Conservation (phyloP, 2,329 filamentous ascomycete species). For the Podosphaera xanthii region DNA sequence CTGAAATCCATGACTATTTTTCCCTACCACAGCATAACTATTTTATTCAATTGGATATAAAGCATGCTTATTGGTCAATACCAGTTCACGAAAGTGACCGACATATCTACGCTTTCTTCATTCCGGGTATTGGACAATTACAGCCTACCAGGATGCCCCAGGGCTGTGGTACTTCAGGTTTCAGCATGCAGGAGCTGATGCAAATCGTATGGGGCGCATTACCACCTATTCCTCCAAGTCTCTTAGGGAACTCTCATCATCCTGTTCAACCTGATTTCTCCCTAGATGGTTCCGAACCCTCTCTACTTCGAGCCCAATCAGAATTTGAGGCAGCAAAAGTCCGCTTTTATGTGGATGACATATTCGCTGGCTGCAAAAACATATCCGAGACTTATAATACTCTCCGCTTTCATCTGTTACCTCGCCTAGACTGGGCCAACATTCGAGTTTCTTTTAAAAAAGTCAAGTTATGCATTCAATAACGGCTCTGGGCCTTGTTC, state of each 20-base stretch:
- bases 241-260: neutral
- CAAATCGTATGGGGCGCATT: neutral
- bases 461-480: neutral
- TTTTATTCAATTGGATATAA: constrained; percentile 1
- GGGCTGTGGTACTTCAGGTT: neutral
- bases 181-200: constrained; percentile 1
- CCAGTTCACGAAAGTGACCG: neutral
- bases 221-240: too few relatives aligned
- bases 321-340: neutral
- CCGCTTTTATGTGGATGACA: neutral
- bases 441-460: neutral
- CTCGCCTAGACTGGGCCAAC: neutral
- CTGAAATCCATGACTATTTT: constrained; percentile 1
- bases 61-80: neutral
- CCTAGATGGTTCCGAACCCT: neutral
- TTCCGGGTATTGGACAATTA: neutral
- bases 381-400: neutral
- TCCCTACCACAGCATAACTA: neutral
- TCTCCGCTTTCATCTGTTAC: neutral
- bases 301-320: neutral
- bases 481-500: neutral
- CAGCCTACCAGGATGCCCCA: neutral
- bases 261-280: neutral
- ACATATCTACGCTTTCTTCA: constrained; percentile 1
- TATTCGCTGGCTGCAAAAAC: neutral